Evolutionary conservation across 495 filamentous ascomycete species (phyloP).

Genomic region (Hypoxylon fuscum): DNA sequence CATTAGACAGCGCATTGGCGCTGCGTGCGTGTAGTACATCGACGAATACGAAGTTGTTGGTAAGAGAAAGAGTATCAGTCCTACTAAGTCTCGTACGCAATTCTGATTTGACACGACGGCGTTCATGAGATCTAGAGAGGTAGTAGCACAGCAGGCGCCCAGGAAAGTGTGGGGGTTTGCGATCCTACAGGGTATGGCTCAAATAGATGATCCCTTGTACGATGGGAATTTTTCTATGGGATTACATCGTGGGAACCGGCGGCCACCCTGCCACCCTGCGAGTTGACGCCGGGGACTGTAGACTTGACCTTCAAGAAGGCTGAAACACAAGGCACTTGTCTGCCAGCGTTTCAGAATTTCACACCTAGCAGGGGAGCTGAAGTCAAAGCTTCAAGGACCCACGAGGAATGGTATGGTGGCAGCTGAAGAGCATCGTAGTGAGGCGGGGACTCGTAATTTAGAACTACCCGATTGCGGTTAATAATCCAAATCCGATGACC

Average conservation of each 20-base stretch:
- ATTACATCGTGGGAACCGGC: slow-evolving; percentile 16
- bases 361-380: slow-evolving; percentile 14
- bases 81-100: slow-evolving; percentile 3
- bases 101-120: slow-evolving; percentile 1
- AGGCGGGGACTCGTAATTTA: slow-evolving; percentile 28
- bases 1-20: slow-evolving; percentile 6
- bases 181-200: slow-evolving; percentile 4
- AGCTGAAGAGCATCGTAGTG: slow-evolving; percentile 24
- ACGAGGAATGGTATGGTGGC: slow-evolving; percentile 29
- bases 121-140: slow-evolving; percentile 4
- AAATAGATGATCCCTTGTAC: slow-evolving; percentile 11
- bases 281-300: slow-evolving; percentile 13
- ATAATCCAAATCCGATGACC: slow-evolving; percentile 31
- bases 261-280: slow-evolving; percentile 7
- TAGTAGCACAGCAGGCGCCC: not conserved
- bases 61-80: too few species aligned
- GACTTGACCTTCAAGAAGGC: slow-evolving; percentile 27
- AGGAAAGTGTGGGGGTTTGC: slow-evolving; percentile 4
- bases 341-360: slow-evolving; percentile 39
- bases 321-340: slow-evolving; percentile 36
- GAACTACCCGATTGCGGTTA: slow-evolving; percentile 27
- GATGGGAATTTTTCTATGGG: slow-evolving; percentile 11
- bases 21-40: not conserved
- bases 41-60: too few species aligned
- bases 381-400: slow-evolving; percentile 30